Percentiles rank a stretch among this genome's conserved stretches.
phyloP scores from a whole-genome alignment of 2,329 filamentous ascomycete species.

The Aspergillus sp. region DNA sequence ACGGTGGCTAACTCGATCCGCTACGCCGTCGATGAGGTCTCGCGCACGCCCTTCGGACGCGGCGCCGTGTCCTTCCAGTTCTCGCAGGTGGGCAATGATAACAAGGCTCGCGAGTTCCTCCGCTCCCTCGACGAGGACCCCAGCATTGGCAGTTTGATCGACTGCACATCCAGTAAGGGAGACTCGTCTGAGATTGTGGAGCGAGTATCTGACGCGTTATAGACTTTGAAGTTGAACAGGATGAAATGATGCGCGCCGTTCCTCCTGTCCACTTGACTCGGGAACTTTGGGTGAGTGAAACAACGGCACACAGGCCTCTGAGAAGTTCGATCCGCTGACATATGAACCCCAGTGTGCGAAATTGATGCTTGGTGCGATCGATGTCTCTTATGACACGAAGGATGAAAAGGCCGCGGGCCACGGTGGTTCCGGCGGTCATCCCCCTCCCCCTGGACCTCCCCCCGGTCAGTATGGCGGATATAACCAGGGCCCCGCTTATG shows the following conservation, averaged over 20 bases:
- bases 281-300: slow-evolving; percentile 55
- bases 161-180: slow-evolving; percentile 65
- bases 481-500: slow-evolving; percentile 19
- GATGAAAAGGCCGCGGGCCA: slow-evolving; percentile 55
- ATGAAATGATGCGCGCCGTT: slow-evolving; percentile 61
- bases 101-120: slow-evolving; percentile 62
- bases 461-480: slow-evolving; percentile 38
- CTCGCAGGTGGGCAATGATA: slow-evolving; percentile 66
- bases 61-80: slow-evolving; percentile 66
- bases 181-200: not conserved
- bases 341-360: slow-evolving; percentile 51
- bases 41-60: slow-evolving; percentile 51
- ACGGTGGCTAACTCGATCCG: slow-evolving; percentile 58
- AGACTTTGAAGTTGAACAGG: slow-evolving; percentile 67
- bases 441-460: slow-evolving; percentile 24
- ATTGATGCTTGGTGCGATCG: slow-evolving; percentile 65
- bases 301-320: not conserved
- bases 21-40: slow-evolving; percentile 51
- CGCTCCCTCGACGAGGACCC: slow-evolving; percentile 63
- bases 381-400: slow-evolving; percentile 63
- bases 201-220: slow-evolving; percentile 8
- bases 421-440: slow-evolving; percentile 17
- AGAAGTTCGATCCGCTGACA: slow-evolving; percentile 11
- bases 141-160: slow-evolving; percentile 58
- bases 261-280: slow-evolving; percentile 63